phyloP scores from a whole-genome alignment of 768 basidiomycete genomes.

The Boletus fagicola region DNA sequence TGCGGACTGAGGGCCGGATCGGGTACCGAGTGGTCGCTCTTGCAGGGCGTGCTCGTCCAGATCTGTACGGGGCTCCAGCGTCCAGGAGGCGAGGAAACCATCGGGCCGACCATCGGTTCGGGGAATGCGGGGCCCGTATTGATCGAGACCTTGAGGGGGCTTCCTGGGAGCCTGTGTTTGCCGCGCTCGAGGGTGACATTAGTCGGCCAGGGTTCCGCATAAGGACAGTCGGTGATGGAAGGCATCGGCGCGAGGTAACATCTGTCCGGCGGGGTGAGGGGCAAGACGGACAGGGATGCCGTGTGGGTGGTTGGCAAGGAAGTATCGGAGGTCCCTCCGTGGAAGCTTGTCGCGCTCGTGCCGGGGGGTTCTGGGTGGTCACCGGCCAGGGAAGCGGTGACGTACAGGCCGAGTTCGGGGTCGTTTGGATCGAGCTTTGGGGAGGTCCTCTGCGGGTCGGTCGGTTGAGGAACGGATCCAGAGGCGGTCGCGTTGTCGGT shows the following conservation, averaged over 20 bases:
- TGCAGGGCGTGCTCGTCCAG: constrained; percentile 28
- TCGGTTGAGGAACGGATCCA: not conserved
- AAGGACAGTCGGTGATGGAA: constrained; percentile 21
- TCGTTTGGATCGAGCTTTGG: constrained; percentile 18
- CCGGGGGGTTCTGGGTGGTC: not conserved
- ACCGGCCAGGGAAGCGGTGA: not conserved
- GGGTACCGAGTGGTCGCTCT: constrained; percentile 1
- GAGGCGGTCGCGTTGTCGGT: not conserved
- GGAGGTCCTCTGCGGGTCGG: constrained; percentile 14
- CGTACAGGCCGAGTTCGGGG: constrained; percentile 18
- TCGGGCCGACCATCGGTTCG: constrained; percentile 2
- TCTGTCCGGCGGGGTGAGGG: constrained; percentile 27
- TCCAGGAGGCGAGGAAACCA: constrained; percentile 11
- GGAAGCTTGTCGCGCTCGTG: not conserved
- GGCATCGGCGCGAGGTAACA: constrained; percentile 20
- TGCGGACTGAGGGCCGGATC: not conserved
- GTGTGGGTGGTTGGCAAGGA: constrained; percentile 11
- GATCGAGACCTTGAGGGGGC: constrained; percentile 24
- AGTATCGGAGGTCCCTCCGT: constrained; percentile 10
- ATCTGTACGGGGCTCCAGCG: constrained; percentile 18
- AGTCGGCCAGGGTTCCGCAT: constrained; percentile 23
- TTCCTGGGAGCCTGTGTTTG: constrained; percentile 13
- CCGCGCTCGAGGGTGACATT: constrained; percentile 1
- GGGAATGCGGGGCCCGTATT: not conserved
- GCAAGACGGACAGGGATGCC: constrained; percentile 9